A percentile compares a stretch with the other conserved stretches of the same genome.
Evolutionary conservation across 1,139 yeast genomes (phyloP).

Genomic region (Lodderomyces pseudojiufengensis): DNA sequence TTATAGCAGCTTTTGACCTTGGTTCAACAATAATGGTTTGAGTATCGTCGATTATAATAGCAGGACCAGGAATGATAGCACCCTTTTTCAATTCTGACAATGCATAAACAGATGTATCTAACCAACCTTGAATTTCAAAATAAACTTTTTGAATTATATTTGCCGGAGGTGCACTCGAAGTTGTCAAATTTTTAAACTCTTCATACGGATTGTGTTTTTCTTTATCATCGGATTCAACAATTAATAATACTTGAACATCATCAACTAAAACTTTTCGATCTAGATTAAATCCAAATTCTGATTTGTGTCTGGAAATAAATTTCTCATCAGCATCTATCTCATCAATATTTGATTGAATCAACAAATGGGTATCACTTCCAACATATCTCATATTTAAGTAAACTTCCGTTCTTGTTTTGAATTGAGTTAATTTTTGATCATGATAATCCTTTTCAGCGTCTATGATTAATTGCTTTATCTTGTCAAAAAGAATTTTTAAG

Average conservation of each 20-base stretch:
- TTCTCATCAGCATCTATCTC: conserved; percentile 23
- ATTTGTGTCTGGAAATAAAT: conserved; percentile 32
- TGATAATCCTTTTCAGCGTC: conserved; percentile 30
- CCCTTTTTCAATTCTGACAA: conserved; percentile 54
- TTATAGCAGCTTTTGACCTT: conserved; percentile 56
- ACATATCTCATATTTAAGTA: conserved; percentile 76
- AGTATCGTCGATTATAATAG: conserved; percentile 78
- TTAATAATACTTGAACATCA: conserved; percentile 61
- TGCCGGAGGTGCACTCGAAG: conserved; percentile 4
- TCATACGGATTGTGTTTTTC: conserved; percentile 31
- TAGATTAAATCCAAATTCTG: conserved; percentile 41
- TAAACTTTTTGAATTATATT: conserved; percentile 20
- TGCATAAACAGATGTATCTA: conserved; percentile 48
- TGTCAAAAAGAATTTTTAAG: conserved; percentile 22
- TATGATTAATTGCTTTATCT: conserved; percentile 21
- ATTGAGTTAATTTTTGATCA: conserved; percentile 27
- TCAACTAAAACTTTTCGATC: conserved; percentile 63
- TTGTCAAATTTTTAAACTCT: conserved; percentile 20
- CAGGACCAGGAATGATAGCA: conserved; percentile 63
- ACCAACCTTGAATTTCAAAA: conserved; percentile 42
- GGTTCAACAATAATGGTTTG: conserved; percentile 86
- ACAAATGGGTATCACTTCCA: conserved; percentile 84
- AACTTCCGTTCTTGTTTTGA: conserved; percentile 45
- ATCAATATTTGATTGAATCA: conserved; percentile 41
- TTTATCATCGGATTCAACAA: conserved; percentile 32